Conservation (phyloP, 345 rosid genomes). For the Citrus sp. region DNA sequence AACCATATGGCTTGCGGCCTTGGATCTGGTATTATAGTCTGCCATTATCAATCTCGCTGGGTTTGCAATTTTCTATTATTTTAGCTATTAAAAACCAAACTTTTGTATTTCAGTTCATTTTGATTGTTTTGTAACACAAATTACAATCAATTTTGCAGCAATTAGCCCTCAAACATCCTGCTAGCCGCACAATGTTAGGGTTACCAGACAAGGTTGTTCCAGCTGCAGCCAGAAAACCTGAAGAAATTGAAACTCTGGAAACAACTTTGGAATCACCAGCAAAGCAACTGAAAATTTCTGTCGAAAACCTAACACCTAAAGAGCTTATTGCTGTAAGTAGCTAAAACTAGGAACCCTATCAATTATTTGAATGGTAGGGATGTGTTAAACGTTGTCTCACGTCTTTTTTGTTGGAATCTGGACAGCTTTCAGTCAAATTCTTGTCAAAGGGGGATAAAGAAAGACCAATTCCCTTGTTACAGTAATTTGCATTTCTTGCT, state of each 20-base stretch:
- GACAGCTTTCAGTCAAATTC: conserved; percentile 64
- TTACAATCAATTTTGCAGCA: conserved; percentile 57
- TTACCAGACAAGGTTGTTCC: conserved; percentile 38
- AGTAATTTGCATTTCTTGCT: conserved; percentile 31
- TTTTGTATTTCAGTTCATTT: background rate
- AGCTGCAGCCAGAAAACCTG: conserved; percentile 22
- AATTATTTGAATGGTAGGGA: conserved; percentile 4
- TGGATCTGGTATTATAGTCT: background rate
- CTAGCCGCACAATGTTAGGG: conserved; percentile 60
- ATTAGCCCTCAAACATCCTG: conserved; percentile 55
- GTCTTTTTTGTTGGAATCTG: conserved; percentile 21
- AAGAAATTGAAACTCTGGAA: conserved; percentile 21
- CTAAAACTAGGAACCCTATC: conserved; percentile 5
- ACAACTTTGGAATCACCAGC: conserved; percentile 26
- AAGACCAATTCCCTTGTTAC: conserved; percentile 51
- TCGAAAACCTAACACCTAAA: conserved; percentile 46
- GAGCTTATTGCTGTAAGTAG: conserved; percentile 64
- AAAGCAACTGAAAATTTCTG: conserved; percentile 29
- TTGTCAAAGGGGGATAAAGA: conserved; percentile 54
- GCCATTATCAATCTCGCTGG: background rate
- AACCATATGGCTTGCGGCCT: background rate
- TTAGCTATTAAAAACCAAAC: background rate
- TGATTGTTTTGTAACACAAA: background rate
- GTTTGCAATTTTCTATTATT: background rate
- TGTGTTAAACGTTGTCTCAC: conserved; percentile 16